Evolutionary conservation across 805 yeast species (phyloP).

Genomic region (Kodamaea hsintzibuensis): DNA sequence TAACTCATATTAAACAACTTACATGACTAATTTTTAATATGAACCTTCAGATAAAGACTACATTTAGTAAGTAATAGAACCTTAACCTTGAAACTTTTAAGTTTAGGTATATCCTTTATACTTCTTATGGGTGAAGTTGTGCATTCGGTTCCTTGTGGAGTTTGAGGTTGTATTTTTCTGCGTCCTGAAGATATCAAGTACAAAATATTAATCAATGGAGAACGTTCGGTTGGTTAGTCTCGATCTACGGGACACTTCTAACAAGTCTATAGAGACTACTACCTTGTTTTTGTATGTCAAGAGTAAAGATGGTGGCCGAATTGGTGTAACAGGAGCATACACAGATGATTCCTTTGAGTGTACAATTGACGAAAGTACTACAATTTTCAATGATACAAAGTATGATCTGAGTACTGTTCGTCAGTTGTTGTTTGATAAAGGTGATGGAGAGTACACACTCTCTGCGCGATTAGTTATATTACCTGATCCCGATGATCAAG

Average conservation of each 20-base stretch:
- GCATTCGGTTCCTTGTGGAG: neutral
- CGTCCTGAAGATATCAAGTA: neutral
- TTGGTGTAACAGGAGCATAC: conserved; percentile 16
- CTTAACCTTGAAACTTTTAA: too few relatives aligned
- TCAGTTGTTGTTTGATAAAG: conserved; percentile 24
- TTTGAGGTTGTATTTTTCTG: neutral
- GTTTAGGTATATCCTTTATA: too few relatives aligned
- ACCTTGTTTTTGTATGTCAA: conserved; percentile 19
- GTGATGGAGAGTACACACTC: neutral
- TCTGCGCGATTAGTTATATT: neutral
- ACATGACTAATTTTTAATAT: too few relatives aligned
- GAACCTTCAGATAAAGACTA: too few relatives aligned
- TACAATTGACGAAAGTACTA: conserved; percentile 9
- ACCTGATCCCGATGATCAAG: conserved; percentile 8
- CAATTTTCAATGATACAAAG: neutral
- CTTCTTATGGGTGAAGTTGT: neutral
- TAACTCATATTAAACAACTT: too few relatives aligned
- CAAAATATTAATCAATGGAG: neutral
- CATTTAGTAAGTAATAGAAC: too few relatives aligned
- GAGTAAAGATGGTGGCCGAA: neutral
- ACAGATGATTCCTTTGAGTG: conserved; percentile 20
- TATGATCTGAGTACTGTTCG: conserved; percentile 17
- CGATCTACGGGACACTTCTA: conserved; percentile 18
- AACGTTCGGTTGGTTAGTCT: conserved; percentile 16
- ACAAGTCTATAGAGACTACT: conserved; percentile 15